Conservation (phyloP, 2,329 filamentous ascomycete species). For the Arthrobotrys entomopaga region DNA sequence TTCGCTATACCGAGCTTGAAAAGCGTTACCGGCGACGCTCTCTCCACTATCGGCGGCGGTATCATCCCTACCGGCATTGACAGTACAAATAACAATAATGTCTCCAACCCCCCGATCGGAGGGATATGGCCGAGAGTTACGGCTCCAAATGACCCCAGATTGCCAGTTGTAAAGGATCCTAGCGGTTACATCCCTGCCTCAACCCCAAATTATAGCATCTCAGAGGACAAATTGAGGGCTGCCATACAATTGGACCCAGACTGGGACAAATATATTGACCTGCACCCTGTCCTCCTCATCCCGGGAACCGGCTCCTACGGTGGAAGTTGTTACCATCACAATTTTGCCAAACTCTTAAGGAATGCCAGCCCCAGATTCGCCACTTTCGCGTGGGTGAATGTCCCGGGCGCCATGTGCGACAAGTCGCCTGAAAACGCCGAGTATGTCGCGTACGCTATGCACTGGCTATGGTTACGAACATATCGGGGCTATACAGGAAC, state of each 20-base stretch:
- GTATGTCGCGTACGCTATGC: slow-evolving; percentile 69
- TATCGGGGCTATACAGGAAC: slow-evolving; percentile 66
- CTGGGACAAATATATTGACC: slow-evolving; percentile 65
- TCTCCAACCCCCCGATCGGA: slow-evolving; percentile 25
- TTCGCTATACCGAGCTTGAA: slow-evolving; percentile 26
- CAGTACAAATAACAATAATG: slow-evolving; percentile 39
- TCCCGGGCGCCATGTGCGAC: slow-evolving; percentile 65
- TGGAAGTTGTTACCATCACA: slow-evolving; percentile 64
- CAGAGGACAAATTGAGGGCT: slow-evolving; percentile 65
- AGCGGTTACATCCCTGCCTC: slow-evolving; percentile 50
- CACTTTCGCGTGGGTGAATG: slow-evolving; percentile 69
- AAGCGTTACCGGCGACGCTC: slow-evolving; percentile 50
- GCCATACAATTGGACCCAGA: slow-evolving; percentile 67
- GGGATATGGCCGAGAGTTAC: slow-evolving; percentile 62
- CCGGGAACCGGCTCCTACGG: slow-evolving; percentile 68
- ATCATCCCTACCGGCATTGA: slow-evolving; percentile 29
- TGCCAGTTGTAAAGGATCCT: slow-evolving; percentile 11
- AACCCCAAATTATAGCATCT: slow-evolving; percentile 66
- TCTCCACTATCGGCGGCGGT: slow-evolving; percentile 42
- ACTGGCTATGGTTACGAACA: slow-evolving; percentile 31
- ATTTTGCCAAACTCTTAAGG: slow-evolving; percentile 66
- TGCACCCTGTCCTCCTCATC: slow-evolving; percentile 67
- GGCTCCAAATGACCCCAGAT: slow-evolving; percentile 17
- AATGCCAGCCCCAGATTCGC: slow-evolving; percentile 61
- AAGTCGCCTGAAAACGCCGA: slow-evolving; percentile 68